Base-by-base conservation (phyloP, 495 filamentous ascomycete genomes). In the Penicillium salamii region DNA sequence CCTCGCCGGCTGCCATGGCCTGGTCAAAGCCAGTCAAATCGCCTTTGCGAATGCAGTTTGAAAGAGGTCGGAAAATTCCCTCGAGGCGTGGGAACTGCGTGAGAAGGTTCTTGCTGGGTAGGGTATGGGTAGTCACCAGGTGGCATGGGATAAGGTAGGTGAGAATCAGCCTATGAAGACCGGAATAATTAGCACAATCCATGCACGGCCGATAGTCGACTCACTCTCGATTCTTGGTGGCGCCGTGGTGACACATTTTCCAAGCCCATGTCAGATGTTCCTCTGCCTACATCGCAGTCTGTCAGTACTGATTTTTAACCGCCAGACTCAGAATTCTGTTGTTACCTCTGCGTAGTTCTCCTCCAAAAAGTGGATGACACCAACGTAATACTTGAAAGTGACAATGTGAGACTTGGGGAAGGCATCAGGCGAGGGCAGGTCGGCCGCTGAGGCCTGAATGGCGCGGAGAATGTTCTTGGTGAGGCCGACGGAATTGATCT, bases 381-480 rank as follows among this genome's bases (percentile, higher is more conserved):
- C 93, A 56, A 89, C 77, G 61, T 96, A 97, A 68, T 97, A 98
- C 59, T 91, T 87, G 71, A 95, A 97, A 2, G 93, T 96, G n/a
- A 97, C 91, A 37, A 87, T 85, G 53, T 98, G 92, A 0, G 90
- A 83, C 49, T 85, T 88, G 1, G 93, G 93, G 62, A 92, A 97
- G 6, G 70, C 68, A 2, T 80, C 72, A 17, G 95, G 69, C 0
- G 75, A 62, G 1, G 95, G 93, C 64, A 96, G 84, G 56, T 98
- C 95, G 8, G 73, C 74, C 14, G 77, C 75, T 23, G 83, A 81
- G 5, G 89, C 92, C 40, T 82, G 76, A 17, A 97, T 76, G 2
- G 87, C 88, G 38, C 82, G 87, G 19, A 97, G 72, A 42, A 97
- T 81, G 58, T 95, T 97, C 65, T 96, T 96, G 11, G 85, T 91